Percentiles rank a stretch among this genome's conserved stretches.
These are phyloP conservation scores for Gnomoniopsis smithogilvyi DNA, from an alignment of 2,329 filamentous ascomycete species.

Conservation along the genomic window DNA sequence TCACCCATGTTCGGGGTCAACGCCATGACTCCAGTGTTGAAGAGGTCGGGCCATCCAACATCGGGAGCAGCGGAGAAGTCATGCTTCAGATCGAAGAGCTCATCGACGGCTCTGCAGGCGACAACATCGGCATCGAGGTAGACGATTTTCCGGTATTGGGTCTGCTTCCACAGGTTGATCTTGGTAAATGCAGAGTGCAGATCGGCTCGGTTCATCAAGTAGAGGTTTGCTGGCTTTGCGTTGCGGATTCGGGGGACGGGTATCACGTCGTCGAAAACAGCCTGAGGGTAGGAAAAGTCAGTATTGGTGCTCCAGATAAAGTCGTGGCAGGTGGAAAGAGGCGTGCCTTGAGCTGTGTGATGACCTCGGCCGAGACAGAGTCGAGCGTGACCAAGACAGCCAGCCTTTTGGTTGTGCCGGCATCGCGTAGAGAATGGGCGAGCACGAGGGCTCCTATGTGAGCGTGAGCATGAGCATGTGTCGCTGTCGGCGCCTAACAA, in stretches of 20 bases:
- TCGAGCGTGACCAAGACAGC: conserved; percentile 81
- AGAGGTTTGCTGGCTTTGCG: conserved; percentile 73
- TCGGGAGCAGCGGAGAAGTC: conserved; percentile 76
- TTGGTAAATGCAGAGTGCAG: conserved; percentile 94
- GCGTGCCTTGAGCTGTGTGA: conserved; percentile 73
- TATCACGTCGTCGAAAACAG: conserved; percentile 84
- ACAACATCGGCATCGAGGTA: conserved; percentile 95
- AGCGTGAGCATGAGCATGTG: conserved; percentile 20
- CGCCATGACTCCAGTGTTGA: conserved; percentile 98
- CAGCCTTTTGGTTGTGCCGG: conserved; percentile 79
- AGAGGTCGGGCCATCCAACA: conserved; percentile 96
- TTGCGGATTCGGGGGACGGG: conserved; percentile 80
- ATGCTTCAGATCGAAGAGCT: conserved; percentile 70
- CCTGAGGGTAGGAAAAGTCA: conserved; percentile 43
- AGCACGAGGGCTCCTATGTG: conserved; percentile 80
- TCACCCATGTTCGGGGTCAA: conserved; percentile 82
- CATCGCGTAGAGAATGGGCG: conserved; percentile 91
- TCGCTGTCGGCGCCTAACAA: too few relatives aligned
- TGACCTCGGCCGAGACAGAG: conserved; percentile 68
- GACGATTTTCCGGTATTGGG: conserved; percentile 86
- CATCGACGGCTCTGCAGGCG: conserved; percentile 85
- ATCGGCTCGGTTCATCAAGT: conserved; percentile 88
- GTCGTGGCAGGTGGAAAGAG: not conserved
- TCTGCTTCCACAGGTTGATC: conserved; percentile 89
- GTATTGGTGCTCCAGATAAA: conserved; percentile 11